phyloP scores from a whole-genome alignment of 2,329 filamentous ascomycete species.

The Colletotrichum plurivorum region DNA sequence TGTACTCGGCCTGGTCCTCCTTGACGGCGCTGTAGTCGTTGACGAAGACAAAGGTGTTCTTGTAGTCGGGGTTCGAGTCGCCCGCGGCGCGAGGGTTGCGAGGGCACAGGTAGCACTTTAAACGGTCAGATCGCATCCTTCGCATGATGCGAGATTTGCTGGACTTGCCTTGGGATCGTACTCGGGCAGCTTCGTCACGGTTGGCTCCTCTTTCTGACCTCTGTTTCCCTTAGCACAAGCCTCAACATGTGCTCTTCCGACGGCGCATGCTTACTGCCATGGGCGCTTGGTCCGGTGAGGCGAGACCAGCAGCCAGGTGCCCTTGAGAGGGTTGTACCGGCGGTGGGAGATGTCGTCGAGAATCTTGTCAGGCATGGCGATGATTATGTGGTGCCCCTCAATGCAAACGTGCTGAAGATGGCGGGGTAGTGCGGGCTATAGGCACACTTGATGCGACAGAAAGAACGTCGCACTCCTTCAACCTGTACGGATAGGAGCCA shows the following conservation, averaged over 20 bases:
- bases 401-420: conserved; percentile 9
- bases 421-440: conserved; percentile 30
- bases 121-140: background rate
- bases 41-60: conserved; percentile 91
- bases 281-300: conserved; percentile 96
- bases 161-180: conserved; percentile 80
- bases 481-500: background rate
- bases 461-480: background rate
- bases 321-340: conserved; percentile 91
- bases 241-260: background rate
- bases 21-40: conserved; percentile 99
- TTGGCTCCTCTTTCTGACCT: conserved; percentile 82
- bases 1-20: conserved; percentile 88
- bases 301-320: conserved; percentile 93
- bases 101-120: conserved; percentile 92
- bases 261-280: conserved; percentile 83
- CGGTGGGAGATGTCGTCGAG: conserved; percentile 97
- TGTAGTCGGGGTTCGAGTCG: conserved; percentile 87
- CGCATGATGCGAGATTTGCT: background rate
- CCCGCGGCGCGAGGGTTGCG: conserved; percentile 91
- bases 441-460: too few species aligned
- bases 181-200: conserved; percentile 77
- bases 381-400: background rate
- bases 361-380: conserved; percentile 78
- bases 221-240: conserved; percentile 56